phyloP scores from a whole-genome alignment of 345 rosid species.

The Gossypium arboreum region DNA sequence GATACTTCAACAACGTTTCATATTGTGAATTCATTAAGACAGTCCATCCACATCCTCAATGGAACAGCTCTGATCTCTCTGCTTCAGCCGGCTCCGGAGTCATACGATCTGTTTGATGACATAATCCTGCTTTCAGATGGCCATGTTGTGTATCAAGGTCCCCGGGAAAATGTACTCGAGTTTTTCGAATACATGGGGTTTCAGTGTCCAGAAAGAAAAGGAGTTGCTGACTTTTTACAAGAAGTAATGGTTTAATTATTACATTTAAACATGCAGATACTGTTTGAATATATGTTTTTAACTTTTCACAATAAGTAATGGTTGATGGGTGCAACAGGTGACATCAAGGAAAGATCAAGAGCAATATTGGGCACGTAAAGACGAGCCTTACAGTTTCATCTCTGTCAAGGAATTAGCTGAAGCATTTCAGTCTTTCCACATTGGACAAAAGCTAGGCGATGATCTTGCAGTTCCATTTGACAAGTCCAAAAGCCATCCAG shows the following conservation, averaged over 20 bases:
- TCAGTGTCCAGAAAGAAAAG: constrained; percentile 75
- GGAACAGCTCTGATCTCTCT: constrained; percentile 79
- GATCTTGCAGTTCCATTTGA: constrained; percentile 67
- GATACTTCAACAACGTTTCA: constrained; percentile 83
- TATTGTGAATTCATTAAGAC: constrained; percentile 65
- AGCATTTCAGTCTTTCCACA: constrained; percentile 60
- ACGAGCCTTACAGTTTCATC: constrained; percentile 55
- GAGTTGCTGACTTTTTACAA: constrained; percentile 81
- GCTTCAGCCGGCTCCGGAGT: constrained; percentile 83
- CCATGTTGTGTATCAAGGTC: constrained; percentile 72
- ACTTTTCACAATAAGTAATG: not conserved
- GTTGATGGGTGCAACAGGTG: constrained; percentile 23
- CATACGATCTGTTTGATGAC: constrained; percentile 69
- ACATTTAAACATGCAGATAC: constrained; percentile 28
- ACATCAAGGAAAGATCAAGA: constrained; percentile 51
- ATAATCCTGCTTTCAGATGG: constrained; percentile 79
- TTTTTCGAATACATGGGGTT: constrained; percentile 68
- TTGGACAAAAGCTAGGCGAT: constrained; percentile 60
- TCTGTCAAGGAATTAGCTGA: constrained; percentile 55
- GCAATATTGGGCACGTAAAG: constrained; percentile 66
- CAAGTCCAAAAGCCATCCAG: constrained; percentile 65
- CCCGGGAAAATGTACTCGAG: constrained; percentile 54
- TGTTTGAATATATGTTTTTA: constrained; percentile 32
- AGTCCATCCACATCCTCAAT: constrained; percentile 49
- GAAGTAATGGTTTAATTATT: constrained; percentile 37